Percentiles rank a stretch among this genome's conserved stretches.
Evolutionary conservation across 2,329 filamentous ascomycete species (phyloP).

Genomic region (Aspergillus sp.): DNA sequence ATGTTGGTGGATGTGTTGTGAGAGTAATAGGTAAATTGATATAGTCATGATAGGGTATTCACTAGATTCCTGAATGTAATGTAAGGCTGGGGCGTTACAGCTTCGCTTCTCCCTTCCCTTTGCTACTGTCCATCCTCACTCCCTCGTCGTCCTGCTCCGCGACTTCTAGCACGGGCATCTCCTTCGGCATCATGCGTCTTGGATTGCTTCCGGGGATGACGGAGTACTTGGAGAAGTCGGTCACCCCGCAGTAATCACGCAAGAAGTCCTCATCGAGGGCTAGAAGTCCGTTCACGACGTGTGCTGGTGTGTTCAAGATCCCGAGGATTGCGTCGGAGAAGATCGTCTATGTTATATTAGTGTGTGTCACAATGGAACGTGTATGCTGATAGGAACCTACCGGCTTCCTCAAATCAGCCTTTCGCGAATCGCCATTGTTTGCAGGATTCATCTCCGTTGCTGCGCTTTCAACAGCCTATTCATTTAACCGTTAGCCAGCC

Average conservation of each 20-base stretch:
- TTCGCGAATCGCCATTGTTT: constrained; percentile 45
- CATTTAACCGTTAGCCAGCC: background rate
- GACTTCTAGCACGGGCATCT: constrained; percentile 70
- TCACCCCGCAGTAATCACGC: constrained; percentile 61
- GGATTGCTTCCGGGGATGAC: constrained; percentile 66
- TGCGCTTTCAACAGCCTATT: constrained; percentile 70
- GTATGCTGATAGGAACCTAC: constrained; percentile 30
- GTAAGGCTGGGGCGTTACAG: constrained; percentile 17
- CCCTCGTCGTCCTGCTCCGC: constrained; percentile 81
- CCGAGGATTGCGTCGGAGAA: constrained; percentile 79
- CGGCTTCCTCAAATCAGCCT: constrained; percentile 63
- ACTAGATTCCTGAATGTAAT: background rate
- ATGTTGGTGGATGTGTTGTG: background rate
- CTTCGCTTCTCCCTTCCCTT: constrained; percentile 33
- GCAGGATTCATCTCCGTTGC: constrained; percentile 62
- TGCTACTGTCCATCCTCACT: constrained; percentile 65
- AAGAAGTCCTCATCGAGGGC: constrained; percentile 82
- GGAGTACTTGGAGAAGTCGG: constrained; percentile 72
- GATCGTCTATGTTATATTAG: constrained; percentile 52
- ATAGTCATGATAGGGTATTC: background rate
- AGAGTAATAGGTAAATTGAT: background rate
- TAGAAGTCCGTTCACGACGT: constrained; percentile 68
- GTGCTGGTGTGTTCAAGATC: constrained; percentile 63
- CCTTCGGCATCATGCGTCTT: constrained; percentile 73
- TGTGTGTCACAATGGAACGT: background rate